A percentile compares a stretch with the other conserved stretches of the same genome.
Evolutionary conservation across 2,329 filamentous ascomycete genomes (phyloP).

Genomic region (Scortechinia acanthostroma): DNA sequence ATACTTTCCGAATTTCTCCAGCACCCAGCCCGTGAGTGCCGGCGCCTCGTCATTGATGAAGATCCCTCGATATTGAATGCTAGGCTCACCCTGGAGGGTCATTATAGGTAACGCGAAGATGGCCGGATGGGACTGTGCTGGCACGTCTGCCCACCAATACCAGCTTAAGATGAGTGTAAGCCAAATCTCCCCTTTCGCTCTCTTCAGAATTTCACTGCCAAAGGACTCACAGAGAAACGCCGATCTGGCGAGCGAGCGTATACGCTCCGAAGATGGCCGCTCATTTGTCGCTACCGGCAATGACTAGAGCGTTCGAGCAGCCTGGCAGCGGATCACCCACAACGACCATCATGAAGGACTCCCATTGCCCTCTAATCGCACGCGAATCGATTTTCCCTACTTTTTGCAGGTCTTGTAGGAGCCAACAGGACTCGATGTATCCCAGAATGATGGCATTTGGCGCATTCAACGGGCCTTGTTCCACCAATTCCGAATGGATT

Average conservation of each 20-base stretch:
- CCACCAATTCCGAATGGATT: neutral
- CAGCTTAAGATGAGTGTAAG: too few species aligned
- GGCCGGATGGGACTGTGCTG: constrained; percentile 35
- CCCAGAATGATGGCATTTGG: neutral
- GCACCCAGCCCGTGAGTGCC: constrained; percentile 59
- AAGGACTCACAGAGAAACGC: constrained; percentile 48
- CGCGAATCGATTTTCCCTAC: constrained; percentile 48
- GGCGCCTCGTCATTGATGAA: constrained; percentile 69
- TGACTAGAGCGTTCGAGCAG: constrained; percentile 50
- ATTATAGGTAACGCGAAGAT: constrained; percentile 45
- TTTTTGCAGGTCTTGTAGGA: neutral
- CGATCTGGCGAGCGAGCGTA: constrained; percentile 67
- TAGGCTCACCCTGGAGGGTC: constrained; percentile 50
- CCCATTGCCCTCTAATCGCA: constrained; percentile 57
- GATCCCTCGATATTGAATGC: constrained; percentile 62
- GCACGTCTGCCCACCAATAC: constrained; percentile 63
- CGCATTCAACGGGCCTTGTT: neutral
- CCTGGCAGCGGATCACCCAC: constrained; percentile 48
- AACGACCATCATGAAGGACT: constrained; percentile 55
- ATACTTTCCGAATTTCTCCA: constrained; percentile 26
- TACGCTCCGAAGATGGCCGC: constrained; percentile 67
- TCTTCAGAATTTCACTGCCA: neutral
- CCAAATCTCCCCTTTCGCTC: too few species aligned
- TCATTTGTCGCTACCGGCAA: constrained; percentile 60
- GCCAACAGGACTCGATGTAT: neutral